phyloP scores from a whole-genome alignment of 164 flowering plant genomes.

The Kalanchoe fedtschenkoi region DNA sequence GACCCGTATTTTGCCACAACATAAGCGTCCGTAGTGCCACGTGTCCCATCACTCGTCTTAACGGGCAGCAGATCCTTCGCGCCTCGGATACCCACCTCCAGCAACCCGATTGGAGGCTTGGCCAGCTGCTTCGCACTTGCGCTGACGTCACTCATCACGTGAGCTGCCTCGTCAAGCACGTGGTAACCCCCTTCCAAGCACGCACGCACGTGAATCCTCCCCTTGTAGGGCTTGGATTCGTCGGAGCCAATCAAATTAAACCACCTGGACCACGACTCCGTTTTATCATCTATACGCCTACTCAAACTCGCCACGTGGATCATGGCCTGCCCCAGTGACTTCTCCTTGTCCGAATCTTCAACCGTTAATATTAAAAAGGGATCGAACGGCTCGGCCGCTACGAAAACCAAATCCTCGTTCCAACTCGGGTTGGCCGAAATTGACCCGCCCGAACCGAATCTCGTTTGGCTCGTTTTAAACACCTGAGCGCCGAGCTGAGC shows the following conservation, averaged over 20 bases:
- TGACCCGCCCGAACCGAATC: slow-evolving; percentile 16
- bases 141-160: slow-evolving; percentile 76
- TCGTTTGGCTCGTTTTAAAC: slow-evolving; percentile 53
- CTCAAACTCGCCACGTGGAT: slow-evolving; percentile 58
- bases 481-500: slow-evolving; percentile 82
- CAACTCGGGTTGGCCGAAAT: slow-evolving; percentile 55
- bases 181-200: slow-evolving; percentile 95
- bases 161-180: slow-evolving; percentile 90
- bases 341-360: slow-evolving; percentile 45
- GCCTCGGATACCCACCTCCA: slow-evolving; percentile 83
- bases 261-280: slow-evolving; percentile 65
- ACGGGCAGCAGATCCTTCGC: slow-evolving; percentile 73
- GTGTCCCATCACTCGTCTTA: slow-evolving; percentile 76
- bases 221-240: slow-evolving; percentile 47
- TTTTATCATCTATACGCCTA: slow-evolving; percentile 40
- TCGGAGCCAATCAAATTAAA: slow-evolving; percentile 46
- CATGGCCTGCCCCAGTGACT: slow-evolving; percentile 48
- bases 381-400: slow-evolving; percentile 96
- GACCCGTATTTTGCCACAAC: slow-evolving; percentile 90
- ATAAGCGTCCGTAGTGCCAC: slow-evolving; percentile 89
- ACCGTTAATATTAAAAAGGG: slow-evolving; percentile 59
- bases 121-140: slow-evolving; percentile 72
- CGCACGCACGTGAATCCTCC: slow-evolving; percentile 65
- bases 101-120: slow-evolving; percentile 69
- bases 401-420: slow-evolving; percentile 84